Evolutionary conservation across 2,329 filamentous ascomycete species (phyloP), one percentile per base, ranked within the genome.

Genomic region (Colletotrichum salicis): DNA sequence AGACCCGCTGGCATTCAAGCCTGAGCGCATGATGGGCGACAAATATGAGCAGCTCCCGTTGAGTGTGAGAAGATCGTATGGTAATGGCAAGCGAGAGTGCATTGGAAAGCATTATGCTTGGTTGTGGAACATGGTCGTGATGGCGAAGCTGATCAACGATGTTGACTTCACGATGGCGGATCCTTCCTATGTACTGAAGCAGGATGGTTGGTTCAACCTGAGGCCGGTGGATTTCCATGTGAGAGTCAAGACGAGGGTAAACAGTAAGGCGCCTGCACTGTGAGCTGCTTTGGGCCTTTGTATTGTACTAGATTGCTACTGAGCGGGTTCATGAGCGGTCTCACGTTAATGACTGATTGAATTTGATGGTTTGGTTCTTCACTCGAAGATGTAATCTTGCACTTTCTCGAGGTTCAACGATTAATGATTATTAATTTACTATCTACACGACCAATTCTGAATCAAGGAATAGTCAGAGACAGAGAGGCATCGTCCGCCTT

Each of bases 121-220:
- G 82, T 82, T 84, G 73, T 87, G 84, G 78, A 80, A 78, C 66
- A 78, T 85, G 76, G 75, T 82, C 0, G 81, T 83, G 2, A 73
- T 84, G 76, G 80, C 84, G 4, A 83, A 79, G 78, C 74, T 88
- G 74, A 79, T 88, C 64, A 77, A 77, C 67, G 82, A 84, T 62
- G 70, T 87, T 1, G 85, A 87, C 60, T 86, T 88, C 72, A 84
- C 85, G 75, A 76, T 81, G 71, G 83, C 74, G 15, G 80, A 86
- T 58, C 76, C 79, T 3, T 75, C 67, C 0, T 87, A 86, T 60
- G 74, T 81, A 75, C 65, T 86, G 65, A 79, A 81, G 66, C 80
- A 85, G 78, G 81, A 90, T 74, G 83, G 88, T 15, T 84, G 87
- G 83, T 89, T 89, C 74, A 88, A 87, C 62, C 76, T 87, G 4